A percentile compares a stretch with the other conserved stretches of the same genome.
These are phyloP conservation scores for Metschnikowia dekortorum DNA, from an alignment of 805 yeast genomes.

Conservation along the genomic window DNA sequence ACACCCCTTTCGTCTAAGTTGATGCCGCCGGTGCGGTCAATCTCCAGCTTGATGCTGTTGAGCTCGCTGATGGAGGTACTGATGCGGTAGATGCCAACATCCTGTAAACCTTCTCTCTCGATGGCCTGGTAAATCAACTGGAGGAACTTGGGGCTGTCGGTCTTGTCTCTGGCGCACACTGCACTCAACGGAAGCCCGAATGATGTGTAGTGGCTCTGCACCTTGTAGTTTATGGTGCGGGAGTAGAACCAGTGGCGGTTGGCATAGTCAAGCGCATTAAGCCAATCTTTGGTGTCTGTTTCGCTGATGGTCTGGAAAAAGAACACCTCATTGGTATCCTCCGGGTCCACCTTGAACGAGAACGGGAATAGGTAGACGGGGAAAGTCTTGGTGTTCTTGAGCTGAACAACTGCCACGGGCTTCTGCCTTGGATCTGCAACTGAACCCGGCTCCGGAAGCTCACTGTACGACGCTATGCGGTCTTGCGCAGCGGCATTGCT, in stretches of 20 bases:
- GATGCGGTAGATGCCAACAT: slow-evolving; percentile 83
- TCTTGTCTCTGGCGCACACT: slow-evolving; percentile 68
- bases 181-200: slow-evolving; percentile 84
- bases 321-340: slow-evolving; percentile 46
- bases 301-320: slow-evolving; percentile 64
- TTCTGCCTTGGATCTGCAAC: slow-evolving; percentile 43
- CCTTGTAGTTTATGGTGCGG: slow-evolving; percentile 27
- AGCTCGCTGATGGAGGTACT: slow-evolving; percentile 50
- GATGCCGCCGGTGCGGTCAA: slow-evolving; percentile 45
- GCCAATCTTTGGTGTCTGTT: slow-evolving; percentile 71
- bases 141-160: slow-evolving; percentile 61
- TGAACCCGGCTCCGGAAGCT: slow-evolving; percentile 53
- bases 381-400: slow-evolving; percentile 44
- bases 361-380: slow-evolving; percentile 49
- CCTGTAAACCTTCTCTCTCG: slow-evolving; percentile 83
- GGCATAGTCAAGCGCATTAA: slow-evolving; percentile 44
- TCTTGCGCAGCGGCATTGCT: slow-evolving; percentile 43
- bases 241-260: slow-evolving; percentile 56
- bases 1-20: slow-evolving; percentile 50
- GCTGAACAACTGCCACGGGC: slow-evolving; percentile 46
- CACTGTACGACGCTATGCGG: slow-evolving; percentile 44
- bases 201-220: slow-evolving; percentile 33
- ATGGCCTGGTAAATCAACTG: slow-evolving; percentile 65
- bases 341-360: slow-evolving; percentile 47
- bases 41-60: slow-evolving; percentile 37